These are phyloP conservation scores for Juncus effusus DNA, from an alignment of 176 grass and related monocot species.

Conservation along the genomic window DNA sequence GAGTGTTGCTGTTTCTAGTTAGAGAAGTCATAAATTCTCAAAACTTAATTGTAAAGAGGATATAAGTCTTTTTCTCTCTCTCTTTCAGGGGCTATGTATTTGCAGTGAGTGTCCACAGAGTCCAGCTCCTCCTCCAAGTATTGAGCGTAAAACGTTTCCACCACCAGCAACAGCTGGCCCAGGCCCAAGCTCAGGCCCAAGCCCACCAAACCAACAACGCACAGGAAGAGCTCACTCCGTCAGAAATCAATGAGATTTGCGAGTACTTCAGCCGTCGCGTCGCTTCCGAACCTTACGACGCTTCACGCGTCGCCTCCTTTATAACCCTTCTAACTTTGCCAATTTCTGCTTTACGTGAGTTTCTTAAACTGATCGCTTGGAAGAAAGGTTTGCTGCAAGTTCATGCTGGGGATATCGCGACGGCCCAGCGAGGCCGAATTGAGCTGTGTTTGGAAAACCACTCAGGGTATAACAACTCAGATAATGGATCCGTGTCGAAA, in stretches of 20 bases:
- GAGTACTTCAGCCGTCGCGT: conserved; percentile 97
- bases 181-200: conserved; percentile 78
- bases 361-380: conserved; percentile 91
- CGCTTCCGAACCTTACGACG: conserved; percentile 94
- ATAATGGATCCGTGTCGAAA: conserved; percentile 53
- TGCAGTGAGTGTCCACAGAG: conserved; percentile 91
- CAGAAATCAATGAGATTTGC: conserved; percentile 93
- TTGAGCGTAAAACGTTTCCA: conserved; percentile 95
- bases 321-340: conserved; percentile 95
- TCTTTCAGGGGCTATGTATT: conserved; percentile 93
- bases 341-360: conserved; percentile 72
- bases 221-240: conserved; percentile 75
- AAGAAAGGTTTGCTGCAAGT: conserved; percentile 85
- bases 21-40: background rate
- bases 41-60: background rate
- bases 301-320: conserved; percentile 94
- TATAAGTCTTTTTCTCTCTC: background rate
- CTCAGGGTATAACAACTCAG: conserved; percentile 53
- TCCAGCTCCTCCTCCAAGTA: conserved; percentile 95
- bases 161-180: conserved; percentile 85
- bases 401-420: conserved; percentile 65
- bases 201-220: conserved; percentile 63
- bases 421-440: conserved; percentile 78
- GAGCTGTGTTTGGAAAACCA: conserved; percentile 99
- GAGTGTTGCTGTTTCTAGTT: background rate